Evolutionary conservation across 768 basidiomycete genomes (phyloP).

Genomic region (Neoboletus magnificus): DNA sequence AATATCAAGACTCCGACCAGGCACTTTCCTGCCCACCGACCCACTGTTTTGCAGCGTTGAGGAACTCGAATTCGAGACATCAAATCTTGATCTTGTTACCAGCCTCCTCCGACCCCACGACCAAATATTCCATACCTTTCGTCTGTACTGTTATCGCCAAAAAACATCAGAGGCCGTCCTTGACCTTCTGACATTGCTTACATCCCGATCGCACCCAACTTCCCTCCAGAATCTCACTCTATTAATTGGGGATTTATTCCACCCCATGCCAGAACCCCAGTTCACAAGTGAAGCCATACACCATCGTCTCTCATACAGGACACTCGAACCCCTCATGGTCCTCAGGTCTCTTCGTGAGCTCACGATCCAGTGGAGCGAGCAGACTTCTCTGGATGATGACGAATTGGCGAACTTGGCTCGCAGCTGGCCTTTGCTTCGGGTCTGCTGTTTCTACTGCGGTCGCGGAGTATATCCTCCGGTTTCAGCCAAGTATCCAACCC

Average conservation of each 20-base stretch:
- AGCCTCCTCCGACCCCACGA: slow-evolving; percentile 6
- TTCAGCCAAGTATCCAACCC: slow-evolving; percentile 5
- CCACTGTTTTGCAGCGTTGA: neutral
- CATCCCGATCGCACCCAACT: neutral
- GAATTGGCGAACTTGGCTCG: slow-evolving; percentile 4
- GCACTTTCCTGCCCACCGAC: neutral
- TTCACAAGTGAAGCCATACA: slow-evolving; percentile 1
- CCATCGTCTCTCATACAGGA: slow-evolving; percentile 8
- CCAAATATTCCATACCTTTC: slow-evolving; percentile 7
- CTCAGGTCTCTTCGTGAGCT: slow-evolving; percentile 2
- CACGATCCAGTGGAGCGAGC: slow-evolving; percentile 9
- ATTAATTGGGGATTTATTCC: neutral
- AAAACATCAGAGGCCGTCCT: neutral
- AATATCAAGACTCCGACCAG: neutral
- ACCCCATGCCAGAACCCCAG: neutral
- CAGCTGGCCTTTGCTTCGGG: slow-evolving; percentile 5
- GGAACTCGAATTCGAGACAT: neutral
- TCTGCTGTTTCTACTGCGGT: slow-evolving; percentile 1
- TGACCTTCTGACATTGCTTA: slow-evolving; percentile 1
- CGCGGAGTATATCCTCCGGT: slow-evolving; percentile 6
- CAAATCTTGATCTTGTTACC: slow-evolving; percentile 4
- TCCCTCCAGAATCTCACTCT: neutral
- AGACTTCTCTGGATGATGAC: slow-evolving; percentile 8
- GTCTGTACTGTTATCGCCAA: neutral
- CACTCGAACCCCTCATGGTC: slow-evolving; percentile 1